These are phyloP conservation scores for Colletotrichum navitas DNA, from an alignment of 2,329 filamentous ascomycete species.

Conservation along the genomic window DNA sequence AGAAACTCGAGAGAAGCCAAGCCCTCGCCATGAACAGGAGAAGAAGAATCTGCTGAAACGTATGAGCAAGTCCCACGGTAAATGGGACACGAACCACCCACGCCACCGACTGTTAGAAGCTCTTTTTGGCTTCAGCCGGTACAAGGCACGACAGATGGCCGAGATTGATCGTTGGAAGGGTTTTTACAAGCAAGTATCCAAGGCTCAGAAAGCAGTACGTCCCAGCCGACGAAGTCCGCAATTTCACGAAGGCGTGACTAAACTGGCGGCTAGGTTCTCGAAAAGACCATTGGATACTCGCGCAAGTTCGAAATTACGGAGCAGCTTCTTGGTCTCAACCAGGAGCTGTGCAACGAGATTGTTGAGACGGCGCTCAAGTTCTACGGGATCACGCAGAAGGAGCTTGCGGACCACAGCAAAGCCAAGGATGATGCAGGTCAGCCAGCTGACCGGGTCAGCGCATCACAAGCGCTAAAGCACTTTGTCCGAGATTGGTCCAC, in stretches of 20 bases:
- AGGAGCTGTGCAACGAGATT: conserved; percentile 60
- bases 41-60: conserved; percentile 49
- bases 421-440: conserved; percentile 53
- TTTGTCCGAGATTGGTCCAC: conserved; percentile 69
- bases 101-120: conserved; percentile 57
- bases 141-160: conserved; percentile 51
- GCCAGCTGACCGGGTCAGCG: conserved; percentile 59
- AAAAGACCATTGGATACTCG: conserved; percentile 68
- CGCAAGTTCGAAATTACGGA: conserved; percentile 63
- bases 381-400: conserved; percentile 58
- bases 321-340: conserved; percentile 58
- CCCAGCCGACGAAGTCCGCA: background rate
- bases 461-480: conserved; percentile 68
- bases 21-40: conserved; percentile 48
- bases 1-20: conserved; percentile 41
- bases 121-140: conserved; percentile 53
- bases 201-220: conserved; percentile 50
- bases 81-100: conserved; percentile 53
- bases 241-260: background rate
- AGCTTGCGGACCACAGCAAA: conserved; percentile 59
- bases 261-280: conserved; percentile 57
- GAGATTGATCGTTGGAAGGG: conserved; percentile 53
- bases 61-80: conserved; percentile 48
- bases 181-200: conserved; percentile 53
- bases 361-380: conserved; percentile 59